Conservation (phyloP, 495 filamentous ascomycete genomes). For the Penicillium verhagenii region DNA sequence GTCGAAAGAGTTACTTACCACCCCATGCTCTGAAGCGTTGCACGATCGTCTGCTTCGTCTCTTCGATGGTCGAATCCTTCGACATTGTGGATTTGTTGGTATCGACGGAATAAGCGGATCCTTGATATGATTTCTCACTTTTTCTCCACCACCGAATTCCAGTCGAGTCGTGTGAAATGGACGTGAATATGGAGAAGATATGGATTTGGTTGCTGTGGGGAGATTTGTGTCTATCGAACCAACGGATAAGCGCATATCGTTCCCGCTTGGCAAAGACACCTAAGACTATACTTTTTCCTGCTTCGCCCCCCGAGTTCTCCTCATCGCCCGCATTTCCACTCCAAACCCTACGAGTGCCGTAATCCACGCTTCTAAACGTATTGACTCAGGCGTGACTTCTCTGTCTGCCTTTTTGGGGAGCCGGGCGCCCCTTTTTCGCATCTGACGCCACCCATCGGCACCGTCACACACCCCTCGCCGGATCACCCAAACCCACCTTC, state of each 20-base stretch:
- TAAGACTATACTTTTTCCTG: constrained; percentile 26
- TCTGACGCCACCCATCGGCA: constrained; percentile 19
- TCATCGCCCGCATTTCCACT: constrained; percentile 11
- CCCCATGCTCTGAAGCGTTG: constrained; percentile 64
- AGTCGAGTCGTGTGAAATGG: not conserved
- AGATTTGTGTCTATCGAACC: not conserved
- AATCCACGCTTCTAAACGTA: constrained; percentile 7
- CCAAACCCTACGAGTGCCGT: constrained; percentile 5
- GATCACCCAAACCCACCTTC: not conserved
- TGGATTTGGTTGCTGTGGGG: constrained; percentile 1
- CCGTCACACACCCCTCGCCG: constrained; percentile 1
- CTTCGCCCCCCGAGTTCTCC: constrained; percentile 12
- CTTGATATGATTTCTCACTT: not conserved
- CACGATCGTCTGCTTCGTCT: constrained; percentile 49
- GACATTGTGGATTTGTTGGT: constrained; percentile 15
- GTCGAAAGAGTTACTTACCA: constrained; percentile 50
- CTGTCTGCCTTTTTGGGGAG: constrained; percentile 14
- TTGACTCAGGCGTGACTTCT: constrained; percentile 3
- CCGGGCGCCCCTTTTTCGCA: constrained; percentile 16
- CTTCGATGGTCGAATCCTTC: constrained; percentile 35
- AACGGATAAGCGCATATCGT: constrained; percentile 20
- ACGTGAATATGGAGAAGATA: not conserved
- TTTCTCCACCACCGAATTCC: not conserved
- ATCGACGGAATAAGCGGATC: not conserved
- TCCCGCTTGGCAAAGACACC: constrained; percentile 34